Evolutionary conservation across 2,329 filamentous ascomycete species (phyloP).

Genomic region (Echinosphaeria canescens): DNA sequence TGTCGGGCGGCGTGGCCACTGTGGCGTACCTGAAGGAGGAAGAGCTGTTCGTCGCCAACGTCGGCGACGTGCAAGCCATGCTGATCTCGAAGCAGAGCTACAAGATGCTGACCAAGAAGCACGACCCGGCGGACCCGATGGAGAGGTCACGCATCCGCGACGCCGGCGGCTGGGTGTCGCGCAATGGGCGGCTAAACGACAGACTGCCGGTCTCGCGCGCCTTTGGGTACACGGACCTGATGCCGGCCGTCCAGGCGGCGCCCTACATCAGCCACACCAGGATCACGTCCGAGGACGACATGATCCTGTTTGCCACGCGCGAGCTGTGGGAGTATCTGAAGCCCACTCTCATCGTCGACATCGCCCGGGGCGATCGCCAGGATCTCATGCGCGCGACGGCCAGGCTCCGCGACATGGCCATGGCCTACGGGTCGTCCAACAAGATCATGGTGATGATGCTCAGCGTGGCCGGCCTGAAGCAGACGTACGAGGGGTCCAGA

Average conservation of each 20-base stretch:
- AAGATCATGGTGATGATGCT: constrained; percentile 99
- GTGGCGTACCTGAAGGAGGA: constrained; percentile 77
- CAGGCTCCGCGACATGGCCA: constrained; percentile 83
- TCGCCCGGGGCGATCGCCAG: constrained; percentile 64
- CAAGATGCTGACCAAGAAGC: constrained; percentile 70
- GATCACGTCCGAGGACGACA: constrained; percentile 76
- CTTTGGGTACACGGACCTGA: constrained; percentile 84
- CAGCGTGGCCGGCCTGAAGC: constrained; percentile 76
- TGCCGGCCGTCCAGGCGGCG: constrained; percentile 82
- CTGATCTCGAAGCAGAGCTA: constrained; percentile 75
- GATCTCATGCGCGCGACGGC: constrained; percentile 93
- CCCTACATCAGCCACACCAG: constrained; percentile 63
- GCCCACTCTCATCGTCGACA: constrained; percentile 77
- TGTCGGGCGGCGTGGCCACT: constrained; percentile 79
- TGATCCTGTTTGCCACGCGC: constrained; percentile 73
- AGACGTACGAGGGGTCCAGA: constrained; percentile 53
- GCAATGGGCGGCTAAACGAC: constrained; percentile 87
- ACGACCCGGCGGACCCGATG: constrained; percentile 70
- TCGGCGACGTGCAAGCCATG: constrained; percentile 91
- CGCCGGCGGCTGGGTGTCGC: constrained; percentile 86
- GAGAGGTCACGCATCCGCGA: constrained; percentile 83
- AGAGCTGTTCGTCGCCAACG: constrained; percentile 85
- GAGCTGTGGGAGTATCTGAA: constrained; percentile 93
- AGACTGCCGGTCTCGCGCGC: constrained; percentile 77
- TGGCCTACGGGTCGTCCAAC: constrained; percentile 79